Percentiles rank a stretch among this genome's conserved stretches.
These are phyloP conservation scores for Lodderomyces jiufengensis DNA, from an alignment of 1,139 yeast species.

Conservation along the genomic window DNA sequence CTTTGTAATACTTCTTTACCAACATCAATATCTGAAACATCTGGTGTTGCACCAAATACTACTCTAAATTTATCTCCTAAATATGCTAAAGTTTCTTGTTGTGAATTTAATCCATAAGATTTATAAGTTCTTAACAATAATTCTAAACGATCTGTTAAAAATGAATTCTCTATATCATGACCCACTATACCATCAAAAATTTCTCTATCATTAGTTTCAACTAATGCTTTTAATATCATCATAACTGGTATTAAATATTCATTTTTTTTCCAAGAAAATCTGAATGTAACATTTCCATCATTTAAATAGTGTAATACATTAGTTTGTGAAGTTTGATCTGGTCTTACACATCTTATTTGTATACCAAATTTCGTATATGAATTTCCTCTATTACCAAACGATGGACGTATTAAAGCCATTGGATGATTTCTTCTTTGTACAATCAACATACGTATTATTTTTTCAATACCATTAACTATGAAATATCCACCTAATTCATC, in stretches of 20 bases:
- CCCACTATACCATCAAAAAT: constrained; percentile 96
- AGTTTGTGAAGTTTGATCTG: constrained; percentile 96
- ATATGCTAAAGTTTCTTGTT: constrained; percentile 85
- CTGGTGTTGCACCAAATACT: constrained; percentile 86
- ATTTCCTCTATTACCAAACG: constrained; percentile 92
- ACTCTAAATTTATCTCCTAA: constrained; percentile 95
- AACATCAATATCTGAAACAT: constrained; percentile 82
- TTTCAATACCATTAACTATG: constrained; percentile 94
- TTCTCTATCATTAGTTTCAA: constrained; percentile 89
- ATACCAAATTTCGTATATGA: constrained; percentile 87
- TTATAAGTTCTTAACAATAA: constrained; percentile 85
- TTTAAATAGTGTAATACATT: constrained; percentile 91
- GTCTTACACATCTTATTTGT: constrained; percentile 90
- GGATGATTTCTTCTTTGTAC: constrained; percentile 98
- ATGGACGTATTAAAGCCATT: constrained; percentile 94
- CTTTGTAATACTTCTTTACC: constrained; percentile 80
- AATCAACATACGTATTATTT: constrained; percentile 92
- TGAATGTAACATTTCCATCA: constrained; percentile 94
- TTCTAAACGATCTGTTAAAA: constrained; percentile 97
- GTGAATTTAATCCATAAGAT: constrained; percentile 70
- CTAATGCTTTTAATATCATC: constrained; percentile 86
- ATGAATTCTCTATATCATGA: constrained; percentile 78
- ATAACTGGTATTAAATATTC: constrained; percentile 92
- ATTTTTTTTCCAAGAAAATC: constrained; percentile 96
- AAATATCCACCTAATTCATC: constrained; percentile 98